Conservation (phyloP, 2,329 filamentous ascomycete genomes). For the Fragosphaeria purpurea region DNA sequence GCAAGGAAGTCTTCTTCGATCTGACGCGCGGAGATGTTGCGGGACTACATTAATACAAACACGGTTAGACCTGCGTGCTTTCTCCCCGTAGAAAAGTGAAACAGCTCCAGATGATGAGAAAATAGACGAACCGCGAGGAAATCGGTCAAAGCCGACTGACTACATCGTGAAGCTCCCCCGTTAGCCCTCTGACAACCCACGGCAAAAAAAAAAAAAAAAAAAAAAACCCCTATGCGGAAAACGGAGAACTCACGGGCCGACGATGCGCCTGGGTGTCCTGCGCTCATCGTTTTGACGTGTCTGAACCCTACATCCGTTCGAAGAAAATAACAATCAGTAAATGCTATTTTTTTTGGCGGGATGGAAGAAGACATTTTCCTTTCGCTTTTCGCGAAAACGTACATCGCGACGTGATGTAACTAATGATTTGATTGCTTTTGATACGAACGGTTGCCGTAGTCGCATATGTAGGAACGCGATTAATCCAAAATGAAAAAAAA, state of each 20-base stretch:
- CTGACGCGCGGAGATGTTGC: constrained; percentile 58
- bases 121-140: constrained; percentile 36
- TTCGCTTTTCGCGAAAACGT: no score
- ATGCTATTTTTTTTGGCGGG: no score
- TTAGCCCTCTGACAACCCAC: not conserved
- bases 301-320: not conserved
- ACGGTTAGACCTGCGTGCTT: not conserved
- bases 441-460: no score
- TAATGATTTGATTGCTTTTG: no score
- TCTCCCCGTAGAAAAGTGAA: not conserved
- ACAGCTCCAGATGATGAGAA: not conserved
- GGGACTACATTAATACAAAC: constrained; percentile 36
- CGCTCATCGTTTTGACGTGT: constrained; percentile 2
- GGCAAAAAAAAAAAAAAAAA: not conserved
- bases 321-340: no score
- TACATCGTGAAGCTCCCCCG: constrained; percentile 4
- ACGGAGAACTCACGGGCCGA: constrained; percentile 21
- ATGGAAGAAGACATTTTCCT: no score
- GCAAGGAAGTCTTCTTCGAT: constrained; percentile 41
- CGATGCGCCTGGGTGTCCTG: constrained; percentile 12
- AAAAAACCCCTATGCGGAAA: no score
- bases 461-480: no score
- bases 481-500: not conserved
- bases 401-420: no score
- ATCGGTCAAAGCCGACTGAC: constrained; percentile 43